Conservation (phyloP, 78 protist species). For the Isochrysis galbana region DNA sequence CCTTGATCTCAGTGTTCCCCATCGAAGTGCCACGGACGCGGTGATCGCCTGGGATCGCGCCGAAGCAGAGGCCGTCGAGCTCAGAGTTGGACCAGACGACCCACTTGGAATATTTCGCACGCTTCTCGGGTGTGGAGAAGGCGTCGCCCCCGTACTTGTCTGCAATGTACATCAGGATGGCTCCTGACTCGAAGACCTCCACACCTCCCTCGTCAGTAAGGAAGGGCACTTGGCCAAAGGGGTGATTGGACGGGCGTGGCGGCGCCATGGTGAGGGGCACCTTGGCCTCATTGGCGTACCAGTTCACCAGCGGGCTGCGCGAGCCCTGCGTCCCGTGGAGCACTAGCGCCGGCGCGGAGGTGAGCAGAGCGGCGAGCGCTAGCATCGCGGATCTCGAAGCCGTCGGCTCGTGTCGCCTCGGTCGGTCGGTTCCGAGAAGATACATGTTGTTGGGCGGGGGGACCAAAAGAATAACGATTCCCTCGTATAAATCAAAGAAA, state of each 20-base stretch:
- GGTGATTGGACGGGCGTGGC: background rate
- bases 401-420: too few relatives aligned
- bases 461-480: too few relatives aligned
- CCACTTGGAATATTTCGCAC: background rate
- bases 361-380: too few relatives aligned
- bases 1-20: background rate
- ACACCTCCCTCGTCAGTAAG: background rate
- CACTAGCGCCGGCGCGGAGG: background rate
- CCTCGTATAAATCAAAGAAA: too few relatives aligned
- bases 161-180: background rate
- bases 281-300: background rate
- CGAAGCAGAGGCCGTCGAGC: conserved; percentile 22
- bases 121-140: background rate
- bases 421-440: too few relatives aligned
- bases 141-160: background rate
- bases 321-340: background rate
- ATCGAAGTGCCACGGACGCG: conserved; percentile 18
- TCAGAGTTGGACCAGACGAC: background rate
- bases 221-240: background rate
- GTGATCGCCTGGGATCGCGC: conserved; percentile 16
- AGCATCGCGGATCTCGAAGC: too few relatives aligned
- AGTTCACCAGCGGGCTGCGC: conserved; percentile 17
- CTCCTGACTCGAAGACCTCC: conserved; percentile 4
- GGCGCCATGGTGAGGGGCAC: background rate
- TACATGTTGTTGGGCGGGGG: too few relatives aligned